Base-by-base conservation (phyloP, 2,329 filamentous ascomycete genomes). In the Huntiella omanensis region DNA sequence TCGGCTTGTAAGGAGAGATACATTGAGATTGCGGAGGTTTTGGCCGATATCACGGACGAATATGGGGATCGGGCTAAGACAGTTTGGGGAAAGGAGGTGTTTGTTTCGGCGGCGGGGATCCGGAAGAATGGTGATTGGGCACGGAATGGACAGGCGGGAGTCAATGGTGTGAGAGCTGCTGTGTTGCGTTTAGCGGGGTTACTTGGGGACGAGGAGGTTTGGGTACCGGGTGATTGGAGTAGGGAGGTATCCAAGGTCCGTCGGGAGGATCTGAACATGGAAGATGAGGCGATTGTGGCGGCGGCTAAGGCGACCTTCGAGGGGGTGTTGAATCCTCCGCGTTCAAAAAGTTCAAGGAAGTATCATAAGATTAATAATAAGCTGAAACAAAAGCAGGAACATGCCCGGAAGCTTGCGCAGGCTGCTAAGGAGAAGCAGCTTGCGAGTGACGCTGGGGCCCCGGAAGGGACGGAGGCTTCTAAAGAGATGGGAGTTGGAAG, bases 11-110 rank as follows among this genome's bases (percentile, higher is more conserved):
- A 28, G 7, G 55, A 58, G 52, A 60, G 66, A 43, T 58, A 64
- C 41, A 60, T 62, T 3, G 62, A 62, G 8, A 61, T 67, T 28
- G 60, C 60, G 45, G 71, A 69, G 1, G 54, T 65, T 5, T 63
- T 75, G 1, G 63, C 75, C 3, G 55, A 76, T 42, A 76, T 73
- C 8, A 75, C 15, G 16, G 15, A 22, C 3, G 5, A 15, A 19
- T 4, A 22, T 16, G 38, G 5, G 16, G 38, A 12, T 16, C 16
- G 8, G 0, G 38, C 5, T 6, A 17, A 8, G 38, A 11, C n/a
- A 3, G 38, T 16, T 10, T 59, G 58, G 47, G 53, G 55, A 19
- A 51, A 56, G 3, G 54, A 59, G 17, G 49, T 64, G 0, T 59
- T 60, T 36, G 54, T 61, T 35, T 64, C 62, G 4, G 59, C 64